Conservation (phyloP, 352 stramenopile species). For the Pythium dissimile region DNA sequence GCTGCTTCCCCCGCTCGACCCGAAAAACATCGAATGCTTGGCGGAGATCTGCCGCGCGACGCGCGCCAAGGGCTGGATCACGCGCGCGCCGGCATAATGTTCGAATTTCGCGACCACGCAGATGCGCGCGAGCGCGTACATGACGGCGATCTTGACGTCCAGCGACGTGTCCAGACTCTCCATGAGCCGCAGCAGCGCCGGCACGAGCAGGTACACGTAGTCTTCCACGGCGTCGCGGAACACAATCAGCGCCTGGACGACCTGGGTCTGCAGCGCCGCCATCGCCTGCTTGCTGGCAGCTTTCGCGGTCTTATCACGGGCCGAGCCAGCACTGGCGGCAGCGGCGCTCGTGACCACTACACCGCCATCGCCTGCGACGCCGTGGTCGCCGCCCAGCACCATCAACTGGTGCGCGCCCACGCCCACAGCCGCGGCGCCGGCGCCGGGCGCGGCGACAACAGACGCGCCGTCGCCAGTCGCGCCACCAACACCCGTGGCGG, state of each 20-base stretch:
- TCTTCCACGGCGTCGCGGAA: conserved; percentile 91
- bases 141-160: conserved; percentile 70
- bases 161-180: conserved; percentile 87
- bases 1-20: conserved; percentile 30
- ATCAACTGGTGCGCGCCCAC: conserved; percentile 15
- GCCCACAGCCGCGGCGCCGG: neutral
- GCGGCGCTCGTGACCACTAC: neutral
- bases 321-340: neutral
- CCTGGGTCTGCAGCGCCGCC: conserved; percentile 66
- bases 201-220: conserved; percentile 94
- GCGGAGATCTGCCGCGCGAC: conserved; percentile 72
- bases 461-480: neutral
- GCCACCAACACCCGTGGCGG: neutral
- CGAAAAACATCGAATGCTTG: conserved; percentile 62
- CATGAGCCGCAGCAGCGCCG: conserved; percentile 91
- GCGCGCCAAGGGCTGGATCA: conserved; percentile 65
- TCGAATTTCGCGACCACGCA: conserved; percentile 74
- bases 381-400: conserved; percentile 13
- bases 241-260: conserved; percentile 88
- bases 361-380: neutral
- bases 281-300: conserved; percentile 21
- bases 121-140: conserved; percentile 65
- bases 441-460: neutral
- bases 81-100: conserved; percentile 69
- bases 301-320: conserved; percentile 20